A percentile compares a stretch with the other conserved stretches of the same genome.
Evolutionary conservation across 75 land plant genomes (phyloP).

Genomic region (Azolla pinnata): DNA sequence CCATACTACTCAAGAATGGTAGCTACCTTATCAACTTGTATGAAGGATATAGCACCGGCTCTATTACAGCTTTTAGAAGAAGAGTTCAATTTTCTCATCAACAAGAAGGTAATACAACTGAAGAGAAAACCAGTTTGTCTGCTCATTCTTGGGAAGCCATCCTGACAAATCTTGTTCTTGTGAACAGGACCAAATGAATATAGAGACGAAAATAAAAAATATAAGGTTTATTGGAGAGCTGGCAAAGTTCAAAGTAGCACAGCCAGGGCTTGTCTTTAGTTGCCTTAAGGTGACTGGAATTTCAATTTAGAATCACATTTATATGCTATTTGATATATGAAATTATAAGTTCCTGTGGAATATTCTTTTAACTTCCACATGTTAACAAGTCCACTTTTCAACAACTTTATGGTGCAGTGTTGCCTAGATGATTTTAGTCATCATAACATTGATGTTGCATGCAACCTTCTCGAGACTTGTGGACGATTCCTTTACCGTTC

Average conservation of each 20-base stretch:
- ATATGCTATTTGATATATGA: too few species aligned
- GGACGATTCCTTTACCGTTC: constrained; percentile 91
- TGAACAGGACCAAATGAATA: constrained; percentile 96
- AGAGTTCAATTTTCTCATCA: constrained; percentile 85
- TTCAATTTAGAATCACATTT: too few species aligned
- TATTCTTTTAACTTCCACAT: not conserved
- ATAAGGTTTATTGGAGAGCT: constrained; percentile 96
- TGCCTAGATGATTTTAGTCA: constrained; percentile 96
- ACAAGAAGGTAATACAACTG: constrained; percentile 60
- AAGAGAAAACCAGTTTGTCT: not conserved
- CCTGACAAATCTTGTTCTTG: not conserved
- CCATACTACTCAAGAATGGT: constrained; percentile 98
- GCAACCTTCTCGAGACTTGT: constrained; percentile 98
- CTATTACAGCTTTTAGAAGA: constrained; percentile 83
- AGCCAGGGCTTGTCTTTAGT: constrained; percentile 73
- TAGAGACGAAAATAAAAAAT: constrained; percentile 94
- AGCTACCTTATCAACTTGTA: constrained; percentile 92
- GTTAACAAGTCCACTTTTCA: not conserved
- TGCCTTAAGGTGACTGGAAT: constrained; percentile 99
- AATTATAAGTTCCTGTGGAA: not conserved
- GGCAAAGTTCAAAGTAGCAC: constrained; percentile 87
- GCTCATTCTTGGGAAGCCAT: not conserved
- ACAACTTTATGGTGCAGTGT: constrained; percentile 47
- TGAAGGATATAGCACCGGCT: constrained; percentile 89
- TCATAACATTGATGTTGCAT: constrained; percentile 97